Conservation (phyloP, 805 yeast species). For the Nakazawaea ernobii region DNA sequence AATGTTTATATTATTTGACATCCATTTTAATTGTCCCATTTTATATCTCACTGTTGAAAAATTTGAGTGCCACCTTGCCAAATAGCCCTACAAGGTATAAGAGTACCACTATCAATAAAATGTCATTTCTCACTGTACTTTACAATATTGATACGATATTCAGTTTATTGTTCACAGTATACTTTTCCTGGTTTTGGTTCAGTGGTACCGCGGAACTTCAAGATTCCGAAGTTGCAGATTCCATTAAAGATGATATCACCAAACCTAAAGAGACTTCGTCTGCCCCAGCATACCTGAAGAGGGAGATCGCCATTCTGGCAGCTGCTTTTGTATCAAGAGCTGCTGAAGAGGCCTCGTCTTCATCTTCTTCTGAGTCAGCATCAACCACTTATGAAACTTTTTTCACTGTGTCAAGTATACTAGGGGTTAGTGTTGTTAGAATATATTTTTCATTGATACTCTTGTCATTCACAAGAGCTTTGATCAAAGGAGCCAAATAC, state of each 20-base stretch:
- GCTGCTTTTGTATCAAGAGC: slow-evolving; percentile 10
- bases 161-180: slow-evolving; percentile 64
- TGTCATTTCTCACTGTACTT: slow-evolving; percentile 56
- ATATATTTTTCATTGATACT: slow-evolving; percentile 56
- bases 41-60: slow-evolving; percentile 52
- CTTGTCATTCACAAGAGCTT: slow-evolving; percentile 52
- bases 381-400: slow-evolving; percentile 52
- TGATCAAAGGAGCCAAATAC: slow-evolving; percentile 42
- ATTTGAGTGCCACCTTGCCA: slow-evolving; percentile 28
- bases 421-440: slow-evolving; percentile 42
- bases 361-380: slow-evolving; percentile 49
- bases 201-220: slow-evolving; percentile 20
- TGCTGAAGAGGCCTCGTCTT: slow-evolving; percentile 15
- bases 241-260: background rate
- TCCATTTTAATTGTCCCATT: slow-evolving; percentile 61
- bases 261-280: background rate
- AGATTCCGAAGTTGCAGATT: slow-evolving; percentile 23
- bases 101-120: slow-evolving; percentile 51
- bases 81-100: slow-evolving; percentile 15
- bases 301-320: slow-evolving; percentile 9
- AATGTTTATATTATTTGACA: slow-evolving; percentile 71
- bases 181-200: slow-evolving; percentile 77
- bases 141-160: slow-evolving; percentile 64
- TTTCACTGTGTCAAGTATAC: slow-evolving; percentile 45
- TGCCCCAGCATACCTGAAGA: background rate